Evolutionary conservation across 768 basidiomycete species (phyloP), one percentile per base, ranked within the genome.

Genomic region (Leccinum boreale): DNA sequence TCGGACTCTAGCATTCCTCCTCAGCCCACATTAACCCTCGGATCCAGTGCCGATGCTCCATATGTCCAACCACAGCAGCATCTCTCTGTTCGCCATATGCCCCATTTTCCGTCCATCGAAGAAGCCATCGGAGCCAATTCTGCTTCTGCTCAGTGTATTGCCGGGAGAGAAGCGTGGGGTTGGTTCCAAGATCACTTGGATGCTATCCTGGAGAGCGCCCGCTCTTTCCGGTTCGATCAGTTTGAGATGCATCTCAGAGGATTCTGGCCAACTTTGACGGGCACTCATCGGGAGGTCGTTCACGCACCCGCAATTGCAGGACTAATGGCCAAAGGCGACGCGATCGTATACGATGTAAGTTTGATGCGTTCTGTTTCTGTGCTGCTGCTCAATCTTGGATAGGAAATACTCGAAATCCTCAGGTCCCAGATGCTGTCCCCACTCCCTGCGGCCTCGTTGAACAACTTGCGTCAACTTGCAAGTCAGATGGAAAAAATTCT

Each of bases 151-250:
- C 87, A 93, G 64, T 83, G 85, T 55, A 80, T 91, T 21, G 86
- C 87, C 59, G 92, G 90, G 28, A 84, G 89, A 63, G 90, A 92
- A 71, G 89, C 92, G 6, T 96, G 94, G 94, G 81, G 79, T 29
- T 92, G 90, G 87, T 96, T 96, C 79, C 88, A 90, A 71, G 89
- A 92, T 57, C 94, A 96, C 76, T 79, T 94, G 59, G 92, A 95
- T 73, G 78, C 86, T 1, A 79, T 95, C 49, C 75, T 94, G 31
- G 90, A 92, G 63, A 87, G 83, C 64, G 84, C 93, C 45, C 78
- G 89, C 55, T 76, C 82, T 17, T 89, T 87, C 77, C 81, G 91
- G 39, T 90, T 93, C 65, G 93, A 95, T 73, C 89, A 92, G 72
- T 94, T 94, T 67, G 92, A 95, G 72, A 83, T 92, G 76, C 84